Base-by-base conservation (phyloP, 768 basidiomycete genomes). In the Pulveroboletus sp. region DNA sequence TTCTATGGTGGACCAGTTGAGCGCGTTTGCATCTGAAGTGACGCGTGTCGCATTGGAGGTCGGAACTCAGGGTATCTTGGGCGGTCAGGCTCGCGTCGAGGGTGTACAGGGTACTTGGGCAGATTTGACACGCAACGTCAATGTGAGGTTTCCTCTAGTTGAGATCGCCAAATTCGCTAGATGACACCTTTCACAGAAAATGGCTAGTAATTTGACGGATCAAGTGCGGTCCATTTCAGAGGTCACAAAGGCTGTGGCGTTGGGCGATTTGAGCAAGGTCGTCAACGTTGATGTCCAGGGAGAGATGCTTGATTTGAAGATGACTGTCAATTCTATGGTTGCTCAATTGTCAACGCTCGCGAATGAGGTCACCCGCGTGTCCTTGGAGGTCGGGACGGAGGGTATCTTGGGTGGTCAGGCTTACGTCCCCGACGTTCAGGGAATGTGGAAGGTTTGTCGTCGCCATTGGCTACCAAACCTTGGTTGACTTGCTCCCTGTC, bases 351-450 rank as follows among this genome's bases (percentile, higher is more conserved):
- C 78, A 18, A 86, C 83, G 0, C 71, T 90, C 5, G 86, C 84
- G 2, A 84, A 81, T 43, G 86, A 90, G 59, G 92, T 95, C n/a
- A 92, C 89, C 13, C 77, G 92, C 51, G 95, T 98, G 15, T 86
- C 85, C 36, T 74, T 96, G 56, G 94, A 96, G 67, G 92, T 94
- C 56, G 92, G 92, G 39, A 92, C 85, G 33, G 88, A 93, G 66
- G 92, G 92, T 66, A 95, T 90, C 42, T 76, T 97, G 66, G 94
- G 93, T 42, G 93, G 93, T 15, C 93, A 96, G 65, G 93, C 93
- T 0, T 80, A 76, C 50, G 93, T 95, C 0, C 86, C 88, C n/a
- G 91, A 88, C 42, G 93, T 94, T 1, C 86, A 93, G 64, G 93
- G 93, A 46, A 92, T 91, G 76, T 93, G 93, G 93, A 92, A 93